These are phyloP conservation scores for Cyberlindnera bimundalis DNA, from an alignment of 805 yeast genomes.

Conservation along the genomic window DNA sequence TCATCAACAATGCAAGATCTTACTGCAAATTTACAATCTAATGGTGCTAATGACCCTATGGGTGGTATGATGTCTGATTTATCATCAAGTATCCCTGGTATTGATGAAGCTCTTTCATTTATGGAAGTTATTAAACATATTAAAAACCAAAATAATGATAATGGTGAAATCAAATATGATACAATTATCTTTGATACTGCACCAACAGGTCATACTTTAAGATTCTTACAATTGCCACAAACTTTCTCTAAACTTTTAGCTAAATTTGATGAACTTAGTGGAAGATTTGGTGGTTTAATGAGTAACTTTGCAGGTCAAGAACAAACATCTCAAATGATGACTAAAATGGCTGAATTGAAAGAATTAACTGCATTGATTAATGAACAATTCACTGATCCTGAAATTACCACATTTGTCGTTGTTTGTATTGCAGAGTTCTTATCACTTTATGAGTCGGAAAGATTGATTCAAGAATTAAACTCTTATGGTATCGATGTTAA, in stretches of 20 bases:
- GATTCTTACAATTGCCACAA: constrained; percentile 92
- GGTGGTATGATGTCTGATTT: constrained; percentile 79
- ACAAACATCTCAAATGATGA: constrained; percentile 60
- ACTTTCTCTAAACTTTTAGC: constrained; percentile 84
- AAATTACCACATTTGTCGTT: constrained; percentile 90
- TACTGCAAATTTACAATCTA: constrained; percentile 45
- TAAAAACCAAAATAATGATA: constrained; percentile 58
- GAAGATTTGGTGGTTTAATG: constrained; percentile 88
- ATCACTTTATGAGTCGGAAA: constrained; percentile 94
- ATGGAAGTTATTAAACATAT: constrained; percentile 98
- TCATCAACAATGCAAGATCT: constrained; percentile 89
- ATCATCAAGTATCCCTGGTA: constrained; percentile 95
- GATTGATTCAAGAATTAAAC: constrained; percentile 94
- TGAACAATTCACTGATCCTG: constrained; percentile 94
- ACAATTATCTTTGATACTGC: constrained; percentile 99
- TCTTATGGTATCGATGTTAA: constrained; percentile 95
- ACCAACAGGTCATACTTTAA: constrained; percentile 96
- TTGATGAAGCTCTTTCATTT: constrained; percentile 95
- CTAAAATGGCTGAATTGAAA: constrained; percentile 76
- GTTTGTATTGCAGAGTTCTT: constrained; percentile 97
- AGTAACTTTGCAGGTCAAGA: constrained; percentile 60
- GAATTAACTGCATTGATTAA: constrained; percentile 82
- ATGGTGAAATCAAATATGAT: constrained; percentile 51
- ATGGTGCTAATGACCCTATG: constrained; percentile 53
- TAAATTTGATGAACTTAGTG: constrained; percentile 82